phyloP scores from a whole-genome alignment of 306 rosid genomes.

The Psophocarpus tetragonolobus region DNA sequence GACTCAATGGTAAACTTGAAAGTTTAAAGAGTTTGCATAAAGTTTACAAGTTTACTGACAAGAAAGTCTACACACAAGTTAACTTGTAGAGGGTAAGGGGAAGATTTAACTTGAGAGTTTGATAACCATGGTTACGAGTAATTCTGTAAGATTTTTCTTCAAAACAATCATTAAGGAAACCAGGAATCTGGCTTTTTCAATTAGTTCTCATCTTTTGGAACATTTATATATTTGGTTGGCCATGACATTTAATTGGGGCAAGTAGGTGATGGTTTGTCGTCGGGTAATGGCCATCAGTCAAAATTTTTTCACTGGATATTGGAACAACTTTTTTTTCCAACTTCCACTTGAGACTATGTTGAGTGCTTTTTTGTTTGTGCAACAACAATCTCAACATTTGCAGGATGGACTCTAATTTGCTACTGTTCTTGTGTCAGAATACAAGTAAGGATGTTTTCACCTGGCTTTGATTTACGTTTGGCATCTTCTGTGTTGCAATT shows the following conservation, averaged over 20 bases:
- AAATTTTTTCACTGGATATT: slow-evolving; percentile 11
- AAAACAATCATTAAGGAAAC: not conserved
- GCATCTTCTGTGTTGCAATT: slow-evolving; percentile 22
- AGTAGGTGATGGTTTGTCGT: slow-evolving; percentile 13
- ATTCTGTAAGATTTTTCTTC: not conserved
- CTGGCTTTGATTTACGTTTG: slow-evolving; percentile 30
- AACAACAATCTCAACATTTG: slow-evolving; percentile 51
- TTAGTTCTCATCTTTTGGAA: not conserved
- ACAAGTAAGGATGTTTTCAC: slow-evolving; percentile 65
- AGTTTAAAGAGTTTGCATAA: too few relatives aligned
- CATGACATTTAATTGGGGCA: slow-evolving; percentile 12
- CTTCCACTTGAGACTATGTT: slow-evolving; percentile 19
- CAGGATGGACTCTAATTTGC: slow-evolving; percentile 74
- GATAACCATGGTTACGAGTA: too few relatives aligned
- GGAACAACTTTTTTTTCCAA: not conserved
- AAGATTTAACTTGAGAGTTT: too few relatives aligned
- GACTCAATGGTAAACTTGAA: too few relatives aligned
- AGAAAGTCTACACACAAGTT: too few relatives aligned
- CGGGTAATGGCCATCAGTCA: not conserved
- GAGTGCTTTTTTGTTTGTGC: slow-evolving; percentile 32
- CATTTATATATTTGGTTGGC: slow-evolving; percentile 11
- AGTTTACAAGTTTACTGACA: too few relatives aligned
- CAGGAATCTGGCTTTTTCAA: slow-evolving; percentile 5
- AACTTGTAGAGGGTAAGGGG: too few relatives aligned
- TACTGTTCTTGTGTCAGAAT: slow-evolving; percentile 54